Base-by-base conservation (phyloP, 768 basidiomycete genomes). In the Collybia mongolica region DNA sequence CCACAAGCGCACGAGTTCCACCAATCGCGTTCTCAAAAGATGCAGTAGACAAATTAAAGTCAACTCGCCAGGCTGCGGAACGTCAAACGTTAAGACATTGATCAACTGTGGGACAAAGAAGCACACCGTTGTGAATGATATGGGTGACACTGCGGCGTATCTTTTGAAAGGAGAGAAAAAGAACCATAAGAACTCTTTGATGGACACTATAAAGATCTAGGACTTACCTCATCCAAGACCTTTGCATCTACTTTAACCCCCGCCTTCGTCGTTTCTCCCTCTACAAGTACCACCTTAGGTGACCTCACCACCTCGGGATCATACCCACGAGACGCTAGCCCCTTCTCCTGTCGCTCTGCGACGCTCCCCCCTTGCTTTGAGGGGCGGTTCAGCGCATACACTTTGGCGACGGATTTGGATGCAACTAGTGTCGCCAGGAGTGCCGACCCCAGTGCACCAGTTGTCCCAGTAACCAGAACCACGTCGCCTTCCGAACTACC, bases 11-110 rank as follows among this genome's bases (percentile, higher is more conserved):
- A 28, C 72, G 62, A 1, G 70, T 70, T 15, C 72, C 72, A 18
- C 58, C 60, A 43, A 80, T 61, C 50, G 71, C 70, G 5, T 68
- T 55, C 44, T 77, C 74, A 45, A 79, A 79, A 9, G 77, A 77
- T 7, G 65, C 60, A 18, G 76, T 59, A 14, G 68, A 64, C 0
- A 76, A 62, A 32, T 73, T 74, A 59, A 80, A 77, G 60, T 80
- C 75, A 40, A 80, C 69, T 0, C 68, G 68, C 79, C 78, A 79
- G 17, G 75, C 74, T 60, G 11, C 14, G 22, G 24, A 17, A n/a
- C 6, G 8, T 44, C 8, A 44, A 23, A 26, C 12, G 11, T 22
- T 12, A 24, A 17, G 14, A 12, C 3, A 26, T 26, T 2, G n/a
- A 17, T 4, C 11, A 41, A 9, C 9, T 37, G 7, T 18, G 26